Evolutionary conservation across 2,329 filamentous ascomycete species (phyloP), one percentile per base, ranked within the genome.

Genomic region (Cercospora nicotianae): DNA sequence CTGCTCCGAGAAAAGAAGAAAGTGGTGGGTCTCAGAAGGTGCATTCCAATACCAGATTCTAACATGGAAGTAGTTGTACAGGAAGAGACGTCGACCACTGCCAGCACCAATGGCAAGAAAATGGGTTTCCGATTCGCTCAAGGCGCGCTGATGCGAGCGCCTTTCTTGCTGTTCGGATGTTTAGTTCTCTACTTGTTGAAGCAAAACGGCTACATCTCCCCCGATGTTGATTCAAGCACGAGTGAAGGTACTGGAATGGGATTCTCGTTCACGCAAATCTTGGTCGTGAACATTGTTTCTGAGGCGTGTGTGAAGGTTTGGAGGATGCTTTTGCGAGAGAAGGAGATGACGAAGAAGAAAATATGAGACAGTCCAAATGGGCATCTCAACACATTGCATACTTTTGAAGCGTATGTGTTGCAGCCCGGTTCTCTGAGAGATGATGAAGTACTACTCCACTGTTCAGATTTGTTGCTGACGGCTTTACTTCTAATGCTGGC

Each of bases 301-400:
- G 61, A 63, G 61, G 61, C 61, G 18, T 63, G 45, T 39, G 61
- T 63, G 26, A 63, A 55, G 61, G 61, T 63, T 36, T 63, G 61
- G 61, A 33, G 39, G 61, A 63, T 31, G 61, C 7, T 63, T 28
- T 18, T 57, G 48, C 20, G 55, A 2, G 55, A 36, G 30, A 33
- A 55, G 18, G 61, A 57, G 45, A 57, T 13, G 30, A 48, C 28
- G 20, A 63, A 55, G 61, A 55, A 55, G 45, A 39, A 39, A 6
- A n/a, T 39, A 16, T 39, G 36, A 39, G 36, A 39, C 5, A 36
- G 36, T 39, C 16, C 36, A 39, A n/a, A n/a, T 39, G 16, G 36
- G 6, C n/a, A n/a, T 39, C 3, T 39, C 36, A n/a, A 8, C 16
- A n/a, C 36, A n/a, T 39, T 8, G 16, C 16, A 39, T n/a, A 1